A percentile compares a stretch with the other conserved stretches of the same genome.
Evolutionary conservation across 1,284 basidiomycete genomes (phyloP).

Genomic region (Schizophyllum commune): DNA sequence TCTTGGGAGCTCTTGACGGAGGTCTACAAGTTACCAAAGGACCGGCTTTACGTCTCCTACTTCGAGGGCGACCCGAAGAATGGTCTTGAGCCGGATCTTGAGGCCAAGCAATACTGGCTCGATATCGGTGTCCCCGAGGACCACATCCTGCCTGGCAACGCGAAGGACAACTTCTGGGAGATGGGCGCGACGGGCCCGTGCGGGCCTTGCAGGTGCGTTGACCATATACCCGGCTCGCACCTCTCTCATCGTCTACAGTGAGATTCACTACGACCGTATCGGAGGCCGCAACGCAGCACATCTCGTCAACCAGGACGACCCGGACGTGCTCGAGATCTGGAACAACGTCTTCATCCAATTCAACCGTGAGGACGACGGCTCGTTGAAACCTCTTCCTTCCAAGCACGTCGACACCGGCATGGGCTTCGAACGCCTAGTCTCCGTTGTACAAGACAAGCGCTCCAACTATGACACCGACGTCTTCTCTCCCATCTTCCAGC

Average conservation of each 20-base stretch:
- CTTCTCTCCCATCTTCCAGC: slow-evolving; percentile 84
- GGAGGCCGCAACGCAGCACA: slow-evolving; percentile 88
- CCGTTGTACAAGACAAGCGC: slow-evolving; percentile 82
- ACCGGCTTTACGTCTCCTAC: slow-evolving; percentile 95
- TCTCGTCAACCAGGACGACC: slow-evolving; percentile 93
- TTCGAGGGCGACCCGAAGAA: slow-evolving; percentile 90
- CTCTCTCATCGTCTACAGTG: slow-evolving; percentile 38
- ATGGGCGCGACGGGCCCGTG: slow-evolving; percentile 99
- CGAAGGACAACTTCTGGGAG: slow-evolving; percentile 99
- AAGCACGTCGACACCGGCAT: slow-evolving; percentile 98
- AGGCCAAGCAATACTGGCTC: slow-evolving; percentile 84
- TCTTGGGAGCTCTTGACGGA: slow-evolving; percentile 94
- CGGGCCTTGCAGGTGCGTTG: slow-evolving; percentile 80
- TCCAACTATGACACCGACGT: slow-evolving; percentile 99
- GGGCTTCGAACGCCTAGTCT: slow-evolving; percentile 98
- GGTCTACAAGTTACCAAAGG: slow-evolving; percentile 83
- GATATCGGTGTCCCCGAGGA: slow-evolving; percentile 82
- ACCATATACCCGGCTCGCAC: background rate
- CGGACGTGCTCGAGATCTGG: slow-evolving; percentile 97
- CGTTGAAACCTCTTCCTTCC: slow-evolving; percentile 75
- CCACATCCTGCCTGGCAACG: slow-evolving; percentile 90
- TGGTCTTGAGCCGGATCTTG: slow-evolving; percentile 84
- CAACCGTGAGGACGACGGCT: slow-evolving; percentile 89
- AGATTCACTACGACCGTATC: slow-evolving; percentile 96
- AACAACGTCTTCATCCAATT: slow-evolving; percentile 99